Conservation (phyloP, 208 protist species). For the Tritrichomonas foetus region DNA sequence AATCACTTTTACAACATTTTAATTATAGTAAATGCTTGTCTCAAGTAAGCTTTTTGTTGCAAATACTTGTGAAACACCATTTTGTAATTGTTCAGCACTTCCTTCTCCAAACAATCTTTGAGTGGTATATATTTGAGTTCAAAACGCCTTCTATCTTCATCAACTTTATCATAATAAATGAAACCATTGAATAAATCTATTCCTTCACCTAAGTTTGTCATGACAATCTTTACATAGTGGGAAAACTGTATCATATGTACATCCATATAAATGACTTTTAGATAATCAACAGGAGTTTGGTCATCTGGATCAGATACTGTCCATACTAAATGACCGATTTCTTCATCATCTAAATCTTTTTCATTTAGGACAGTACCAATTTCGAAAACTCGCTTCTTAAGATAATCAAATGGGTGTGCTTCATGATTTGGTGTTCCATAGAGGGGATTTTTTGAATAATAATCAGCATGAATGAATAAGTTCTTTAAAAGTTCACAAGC, state of each 20-base stretch:
- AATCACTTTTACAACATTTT: not conserved
- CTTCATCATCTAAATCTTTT: not conserved
- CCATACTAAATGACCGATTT: slow-evolving; percentile 8
- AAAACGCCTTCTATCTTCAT: not conserved
- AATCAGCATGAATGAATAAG: not conserved
- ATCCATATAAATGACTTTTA: not conserved
- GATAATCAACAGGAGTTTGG: not conserved
- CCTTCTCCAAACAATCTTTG: slow-evolving; percentile 31
- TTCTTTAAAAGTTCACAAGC: not conserved
- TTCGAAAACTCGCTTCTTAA: slow-evolving; percentile 7
- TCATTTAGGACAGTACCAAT: not conserved
- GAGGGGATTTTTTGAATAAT: not conserved
- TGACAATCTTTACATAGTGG: not conserved
- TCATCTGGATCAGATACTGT: not conserved
- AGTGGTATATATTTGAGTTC: not conserved
- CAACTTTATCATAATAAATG: not conserved
- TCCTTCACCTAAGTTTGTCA: not conserved
- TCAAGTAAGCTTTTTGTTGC: slow-evolving; percentile 19
- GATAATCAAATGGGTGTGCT: not conserved
- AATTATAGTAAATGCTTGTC: not conserved
- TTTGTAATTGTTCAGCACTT: not conserved
- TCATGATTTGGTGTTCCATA: slow-evolving; percentile 26
- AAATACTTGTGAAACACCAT: slow-evolving; percentile 26
- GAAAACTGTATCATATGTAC: slow-evolving; percentile 18
- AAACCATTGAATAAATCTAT: slow-evolving; percentile 3